Evolutionary conservation across 345 rosid genomes (phyloP).

Genomic region (Microcos paniculata): DNA sequence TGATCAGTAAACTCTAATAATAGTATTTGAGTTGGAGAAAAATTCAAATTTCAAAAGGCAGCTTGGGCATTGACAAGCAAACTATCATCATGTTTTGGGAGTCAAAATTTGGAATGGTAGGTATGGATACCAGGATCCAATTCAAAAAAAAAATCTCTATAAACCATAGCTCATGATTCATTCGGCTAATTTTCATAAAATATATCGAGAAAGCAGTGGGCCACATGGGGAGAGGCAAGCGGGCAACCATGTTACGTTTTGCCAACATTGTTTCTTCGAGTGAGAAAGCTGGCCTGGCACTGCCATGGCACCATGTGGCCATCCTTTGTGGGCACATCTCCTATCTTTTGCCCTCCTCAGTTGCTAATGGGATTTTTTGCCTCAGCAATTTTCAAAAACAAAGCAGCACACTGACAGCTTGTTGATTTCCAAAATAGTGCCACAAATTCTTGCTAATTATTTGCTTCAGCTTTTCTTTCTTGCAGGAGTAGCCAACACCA

Average conservation of each 20-base stretch:
- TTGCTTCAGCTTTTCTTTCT: not conserved
- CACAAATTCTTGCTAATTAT: not conserved
- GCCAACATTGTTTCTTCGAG: not conserved
- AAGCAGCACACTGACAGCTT: not conserved
- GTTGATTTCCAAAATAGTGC: not conserved
- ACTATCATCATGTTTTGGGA: not conserved
- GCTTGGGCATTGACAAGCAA: not conserved
- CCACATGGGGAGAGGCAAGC: not conserved
- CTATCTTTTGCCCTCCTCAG: not conserved
- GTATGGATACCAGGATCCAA: not conserved
- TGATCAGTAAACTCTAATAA: too few relatives aligned
- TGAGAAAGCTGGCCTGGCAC: conserved; percentile 1
- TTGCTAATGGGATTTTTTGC: not conserved
- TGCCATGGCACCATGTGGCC: not conserved
- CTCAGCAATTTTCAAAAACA: not conserved
- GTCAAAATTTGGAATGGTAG: not conserved
- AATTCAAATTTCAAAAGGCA: not conserved
- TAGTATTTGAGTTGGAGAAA: too few relatives aligned
- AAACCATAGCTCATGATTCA: not conserved
- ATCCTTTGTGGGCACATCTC: not conserved
- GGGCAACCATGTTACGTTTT: not conserved
- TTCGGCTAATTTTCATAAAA: not conserved
- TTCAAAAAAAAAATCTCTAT: not conserved
- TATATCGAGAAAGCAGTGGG: not conserved
- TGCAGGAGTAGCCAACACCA: not conserved